Percentiles rank a stretch among this genome's conserved stretches.
These are phyloP conservation scores for Fusarium chuoi DNA, from an alignment of 2,329 filamentous ascomycete species.

Conservation along the genomic window DNA sequence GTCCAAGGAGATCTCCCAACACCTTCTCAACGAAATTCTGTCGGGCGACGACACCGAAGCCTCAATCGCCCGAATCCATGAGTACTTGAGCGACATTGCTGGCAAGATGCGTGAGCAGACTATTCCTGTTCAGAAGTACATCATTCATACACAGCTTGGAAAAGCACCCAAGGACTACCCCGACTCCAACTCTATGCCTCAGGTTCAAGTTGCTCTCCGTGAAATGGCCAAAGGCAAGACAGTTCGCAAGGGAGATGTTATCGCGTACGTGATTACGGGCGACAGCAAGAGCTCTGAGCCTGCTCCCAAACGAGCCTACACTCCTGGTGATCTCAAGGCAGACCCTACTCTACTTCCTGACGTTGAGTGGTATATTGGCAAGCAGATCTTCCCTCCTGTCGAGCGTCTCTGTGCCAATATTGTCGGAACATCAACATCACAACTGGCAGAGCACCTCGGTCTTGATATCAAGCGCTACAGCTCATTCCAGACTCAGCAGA, in stretches of 20 bases:
- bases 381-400: slow-evolving; percentile 97
- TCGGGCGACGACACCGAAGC: slow-evolving; percentile 92
- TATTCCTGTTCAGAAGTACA: slow-evolving; percentile 87
- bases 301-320: slow-evolving; percentile 88
- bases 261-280: slow-evolving; percentile 92
- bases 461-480: slow-evolving; percentile 90
- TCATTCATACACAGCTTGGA: slow-evolving; percentile 96
- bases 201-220: slow-evolving; percentile 92
- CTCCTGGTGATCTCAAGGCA: slow-evolving; percentile 82
- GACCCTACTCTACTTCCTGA: slow-evolving; percentile 83
- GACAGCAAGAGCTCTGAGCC: slow-evolving; percentile 73
- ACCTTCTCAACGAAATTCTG: slow-evolving; percentile 91
- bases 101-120: slow-evolving; percentile 84
- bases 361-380: slow-evolving; percentile 97
- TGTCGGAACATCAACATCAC: slow-evolving; percentile 86
- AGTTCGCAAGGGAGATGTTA: slow-evolving; percentile 93
- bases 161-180: slow-evolving; percentile 95
- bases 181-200: slow-evolving; percentile 94
- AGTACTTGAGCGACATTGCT: slow-evolving; percentile 87
- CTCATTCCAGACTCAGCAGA: slow-evolving; percentile 55
- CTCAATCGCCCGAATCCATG: slow-evolving; percentile 89
- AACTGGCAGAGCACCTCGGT: slow-evolving; percentile 92
- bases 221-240: slow-evolving; percentile 88
- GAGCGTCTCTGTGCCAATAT: slow-evolving; percentile 98
- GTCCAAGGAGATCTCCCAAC: slow-evolving; percentile 92